Conservation (phyloP, 805 yeast species). For the Teunomyces pallodes region DNA sequence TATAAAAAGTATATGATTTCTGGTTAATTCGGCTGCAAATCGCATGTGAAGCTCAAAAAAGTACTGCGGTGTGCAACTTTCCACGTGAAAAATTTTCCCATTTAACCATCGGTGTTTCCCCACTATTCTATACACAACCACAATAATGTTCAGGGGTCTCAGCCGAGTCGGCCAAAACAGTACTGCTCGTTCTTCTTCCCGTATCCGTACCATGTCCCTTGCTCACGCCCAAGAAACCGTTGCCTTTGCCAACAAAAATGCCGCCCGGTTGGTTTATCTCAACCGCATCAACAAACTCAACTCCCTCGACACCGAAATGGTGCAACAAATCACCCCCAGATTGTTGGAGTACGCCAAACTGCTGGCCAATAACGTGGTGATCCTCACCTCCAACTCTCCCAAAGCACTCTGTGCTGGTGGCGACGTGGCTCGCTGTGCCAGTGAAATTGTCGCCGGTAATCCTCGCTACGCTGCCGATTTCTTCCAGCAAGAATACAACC, state of each 20-base stretch:
- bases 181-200: background rate
- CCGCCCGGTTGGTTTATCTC: constrained; percentile 69
- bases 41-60: background rate
- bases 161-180: background rate
- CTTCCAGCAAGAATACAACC: constrained; percentile 76
- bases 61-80: background rate
- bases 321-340: constrained; percentile 66
- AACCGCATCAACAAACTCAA: constrained; percentile 83
- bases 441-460: constrained; percentile 48
- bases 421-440: constrained; percentile 82
- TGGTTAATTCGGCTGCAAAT: background rate
- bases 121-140: background rate
- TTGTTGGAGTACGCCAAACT: constrained; percentile 75
- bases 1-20: too few relatives aligned
- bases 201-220: constrained; percentile 5
- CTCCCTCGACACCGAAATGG: constrained; percentile 78
- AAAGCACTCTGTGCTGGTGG: constrained; percentile 95
- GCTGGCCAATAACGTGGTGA: constrained; percentile 57
- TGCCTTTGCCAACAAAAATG: constrained; percentile 56
- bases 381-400: constrained; percentile 64
- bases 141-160: constrained; percentile 3
- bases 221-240: constrained; percentile 50
- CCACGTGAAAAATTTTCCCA: constrained; percentile 3
- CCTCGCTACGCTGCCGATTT: constrained; percentile 54
- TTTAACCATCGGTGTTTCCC: background rate